Evolutionary conservation across 2,329 filamentous ascomycete species (phyloP).

Genomic region (Alternaria consortialis): DNA sequence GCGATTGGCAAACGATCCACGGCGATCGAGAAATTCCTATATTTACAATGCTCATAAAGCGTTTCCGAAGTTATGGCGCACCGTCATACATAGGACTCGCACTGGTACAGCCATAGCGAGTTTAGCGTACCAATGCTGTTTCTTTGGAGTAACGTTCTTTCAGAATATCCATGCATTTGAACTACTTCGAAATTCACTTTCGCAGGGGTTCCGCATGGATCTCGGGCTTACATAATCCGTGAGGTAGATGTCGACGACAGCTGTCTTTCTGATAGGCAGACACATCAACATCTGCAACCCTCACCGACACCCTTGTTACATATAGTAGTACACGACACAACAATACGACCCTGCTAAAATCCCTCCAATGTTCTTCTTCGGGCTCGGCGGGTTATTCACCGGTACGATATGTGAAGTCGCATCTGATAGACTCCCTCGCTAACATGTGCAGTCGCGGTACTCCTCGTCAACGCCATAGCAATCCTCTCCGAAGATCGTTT

Average conservation of each 20-base stretch:
- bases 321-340: neutral
- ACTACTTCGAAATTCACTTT: neutral
- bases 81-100: neutral
- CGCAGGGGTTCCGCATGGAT: neutral
- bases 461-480: constrained; percentile 92
- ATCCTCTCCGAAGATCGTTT: constrained; percentile 95
- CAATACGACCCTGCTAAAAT: neutral
- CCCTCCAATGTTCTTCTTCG: constrained; percentile 72
- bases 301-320: neutral
- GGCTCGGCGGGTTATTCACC: constrained; percentile 76
- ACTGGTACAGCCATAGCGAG: neutral
- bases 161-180: neutral
- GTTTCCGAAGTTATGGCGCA: neutral
- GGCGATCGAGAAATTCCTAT: neutral
- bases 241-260: constrained; percentile 26
- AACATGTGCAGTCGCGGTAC: constrained; percentile 71
- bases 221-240: constrained; percentile 13
- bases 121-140: neutral
- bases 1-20: neutral
- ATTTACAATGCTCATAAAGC: neutral
- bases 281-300: constrained; percentile 10
- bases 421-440: constrained; percentile 19
- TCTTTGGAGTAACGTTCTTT: neutral
- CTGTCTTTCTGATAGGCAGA: constrained; percentile 33
- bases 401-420: constrained; percentile 55